phyloP scores from a whole-genome alignment of 2,329 filamentous ascomycete genomes.

The Claviceps sorghi region DNA sequence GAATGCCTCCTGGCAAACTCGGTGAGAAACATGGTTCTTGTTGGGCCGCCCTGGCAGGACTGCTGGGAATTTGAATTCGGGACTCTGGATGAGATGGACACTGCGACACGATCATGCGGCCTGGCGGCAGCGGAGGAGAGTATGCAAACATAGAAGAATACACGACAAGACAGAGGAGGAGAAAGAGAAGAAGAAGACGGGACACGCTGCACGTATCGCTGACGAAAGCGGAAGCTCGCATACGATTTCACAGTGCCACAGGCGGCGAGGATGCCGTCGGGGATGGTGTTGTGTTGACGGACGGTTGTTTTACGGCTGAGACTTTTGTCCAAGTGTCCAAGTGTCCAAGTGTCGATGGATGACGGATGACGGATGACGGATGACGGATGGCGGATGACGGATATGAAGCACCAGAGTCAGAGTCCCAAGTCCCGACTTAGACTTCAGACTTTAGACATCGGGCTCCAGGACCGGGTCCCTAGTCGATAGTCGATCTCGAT shows the following conservation, averaged over 20 bases:
- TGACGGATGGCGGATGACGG: neutral
- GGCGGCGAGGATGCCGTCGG: neutral
- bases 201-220: neutral
- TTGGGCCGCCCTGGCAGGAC: neutral
- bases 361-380: too few species aligned
- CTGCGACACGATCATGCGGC: neutral
- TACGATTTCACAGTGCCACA: neutral
- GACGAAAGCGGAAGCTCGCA: neutral
- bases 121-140: neutral
- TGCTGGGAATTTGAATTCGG: neutral
- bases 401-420: neutral
- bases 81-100: neutral
- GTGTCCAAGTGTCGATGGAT: too few species aligned
- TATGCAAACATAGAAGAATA: too few species aligned
- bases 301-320: too few species aligned
- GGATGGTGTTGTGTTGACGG: neutral
- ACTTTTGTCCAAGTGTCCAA: neutral
- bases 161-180: neutral
- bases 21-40: constrained; percentile 23
- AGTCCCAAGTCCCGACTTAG: too few species aligned
- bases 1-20: constrained; percentile 30
- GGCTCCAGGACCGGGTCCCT: neutral
- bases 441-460: neutral
- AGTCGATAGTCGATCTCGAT: neutral
- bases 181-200: neutral